These are phyloP conservation scores for Boletus insuetus DNA, from an alignment of 768 basidiomycete species.

Conservation along the genomic window DNA sequence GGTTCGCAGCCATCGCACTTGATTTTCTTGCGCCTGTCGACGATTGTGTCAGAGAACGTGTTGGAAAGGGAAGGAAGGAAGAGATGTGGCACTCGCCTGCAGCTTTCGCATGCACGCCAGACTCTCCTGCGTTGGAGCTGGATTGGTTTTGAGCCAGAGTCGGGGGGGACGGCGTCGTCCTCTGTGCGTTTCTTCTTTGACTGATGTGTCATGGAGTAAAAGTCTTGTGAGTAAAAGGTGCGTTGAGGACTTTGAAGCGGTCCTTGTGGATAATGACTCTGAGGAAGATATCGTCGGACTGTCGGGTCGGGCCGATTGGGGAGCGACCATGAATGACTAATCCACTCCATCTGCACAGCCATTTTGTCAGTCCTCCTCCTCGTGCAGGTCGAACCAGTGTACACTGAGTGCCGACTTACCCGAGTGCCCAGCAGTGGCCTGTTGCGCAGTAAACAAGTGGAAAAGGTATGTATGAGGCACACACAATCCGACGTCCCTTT, in stretches of 20 bases:
- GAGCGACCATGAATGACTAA: slow-evolving; percentile 32
- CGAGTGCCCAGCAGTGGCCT: background rate
- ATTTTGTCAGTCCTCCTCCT: slow-evolving; percentile 19
- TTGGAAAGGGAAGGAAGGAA: background rate
- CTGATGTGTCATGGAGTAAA: slow-evolving; percentile 48
- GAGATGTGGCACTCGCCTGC: slow-evolving; percentile 54
- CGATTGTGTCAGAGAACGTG: slow-evolving; percentile 17
- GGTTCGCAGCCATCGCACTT: slow-evolving; percentile 90
- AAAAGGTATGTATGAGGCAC: slow-evolving; percentile 24
- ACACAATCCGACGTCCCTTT: slow-evolving; percentile 8
- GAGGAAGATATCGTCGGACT: slow-evolving; percentile 34
- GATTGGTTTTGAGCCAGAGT: slow-evolving; percentile 64
- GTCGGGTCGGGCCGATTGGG: slow-evolving; percentile 37
- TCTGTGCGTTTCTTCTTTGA: slow-evolving; percentile 78
- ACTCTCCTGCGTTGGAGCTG: slow-evolving; percentile 78
- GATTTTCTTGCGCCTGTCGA: slow-evolving; percentile 80
- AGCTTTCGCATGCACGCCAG: slow-evolving; percentile 89
- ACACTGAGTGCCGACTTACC: slow-evolving; percentile 18
- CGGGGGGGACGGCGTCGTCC: slow-evolving; percentile 48
- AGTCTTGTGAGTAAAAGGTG: slow-evolving; percentile 41
- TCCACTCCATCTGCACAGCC: slow-evolving; percentile 32
- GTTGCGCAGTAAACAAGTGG: slow-evolving; percentile 7
- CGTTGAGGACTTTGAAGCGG: slow-evolving; percentile 19
- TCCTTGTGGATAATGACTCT: slow-evolving; percentile 21
- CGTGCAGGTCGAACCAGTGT: slow-evolving; percentile 16